Percentiles rank a stretch among this genome's conserved stretches.
phyloP scores from a whole-genome alignment of 305 asterid genomes.

The Fraxinus floribunda region DNA sequence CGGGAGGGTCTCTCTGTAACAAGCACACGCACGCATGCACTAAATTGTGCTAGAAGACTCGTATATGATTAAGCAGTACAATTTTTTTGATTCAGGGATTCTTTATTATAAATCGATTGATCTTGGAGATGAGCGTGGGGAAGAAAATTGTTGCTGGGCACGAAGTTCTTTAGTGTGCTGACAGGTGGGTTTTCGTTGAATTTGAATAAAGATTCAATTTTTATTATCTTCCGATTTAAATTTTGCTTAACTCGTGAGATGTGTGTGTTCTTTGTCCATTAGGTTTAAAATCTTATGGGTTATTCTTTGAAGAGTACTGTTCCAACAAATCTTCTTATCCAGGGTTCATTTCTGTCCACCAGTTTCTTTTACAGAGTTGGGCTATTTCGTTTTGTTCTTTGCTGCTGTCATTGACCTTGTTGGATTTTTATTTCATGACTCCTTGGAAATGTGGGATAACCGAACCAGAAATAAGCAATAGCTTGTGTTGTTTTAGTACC shows the following conservation, averaged over 20 bases:
- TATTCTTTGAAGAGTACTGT: slow-evolving; percentile 14
- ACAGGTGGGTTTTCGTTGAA: slow-evolving; percentile 41
- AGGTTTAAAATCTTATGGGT: slow-evolving; percentile 16
- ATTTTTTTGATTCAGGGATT: background rate
- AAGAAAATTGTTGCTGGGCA: slow-evolving; percentile 34
- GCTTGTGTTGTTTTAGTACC: background rate
- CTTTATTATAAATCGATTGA: slow-evolving; percentile 20
- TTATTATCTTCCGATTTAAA: slow-evolving; percentile 23
- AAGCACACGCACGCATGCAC: slow-evolving; percentile 16
- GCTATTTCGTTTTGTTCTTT: too few relatives aligned
- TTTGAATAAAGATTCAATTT: slow-evolving; percentile 37
- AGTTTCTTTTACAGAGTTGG: too few relatives aligned
- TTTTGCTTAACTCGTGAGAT: slow-evolving; percentile 21
- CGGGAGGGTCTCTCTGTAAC: slow-evolving; percentile 15
- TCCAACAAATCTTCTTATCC: too few relatives aligned
- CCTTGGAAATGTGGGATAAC: slow-evolving; percentile 11
- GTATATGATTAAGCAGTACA: slow-evolving; percentile 21
- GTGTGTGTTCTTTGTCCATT: slow-evolving; percentile 18
- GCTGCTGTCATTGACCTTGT: too few relatives aligned
- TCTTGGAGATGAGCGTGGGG: slow-evolving; percentile 30
- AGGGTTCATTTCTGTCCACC: too few relatives aligned
- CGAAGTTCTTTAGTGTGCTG: slow-evolving; percentile 30
- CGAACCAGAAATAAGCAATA: slow-evolving; percentile 6
- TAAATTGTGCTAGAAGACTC: slow-evolving; percentile 12
- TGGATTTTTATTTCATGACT: too few relatives aligned